Conservation (phyloP, 306 rosid species). For the Carpinus viminea region DNA sequence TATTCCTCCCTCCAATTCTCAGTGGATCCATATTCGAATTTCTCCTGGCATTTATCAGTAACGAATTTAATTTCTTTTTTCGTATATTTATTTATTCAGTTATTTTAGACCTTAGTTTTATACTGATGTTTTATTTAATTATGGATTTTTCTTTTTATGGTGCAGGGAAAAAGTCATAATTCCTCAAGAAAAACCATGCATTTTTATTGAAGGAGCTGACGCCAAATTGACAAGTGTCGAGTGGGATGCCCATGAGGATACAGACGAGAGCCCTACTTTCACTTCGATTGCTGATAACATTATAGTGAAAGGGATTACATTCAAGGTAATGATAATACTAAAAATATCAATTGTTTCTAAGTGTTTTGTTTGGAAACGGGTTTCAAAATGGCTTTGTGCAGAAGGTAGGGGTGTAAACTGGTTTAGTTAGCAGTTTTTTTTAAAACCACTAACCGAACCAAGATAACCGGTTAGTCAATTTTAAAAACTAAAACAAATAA, state of each 20-base stretch:
- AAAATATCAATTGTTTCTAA: neutral
- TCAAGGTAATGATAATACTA: slow-evolving; percentile 18
- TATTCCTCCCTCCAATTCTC: slow-evolving; percentile 20
- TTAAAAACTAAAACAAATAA: no score
- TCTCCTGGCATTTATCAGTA: slow-evolving; percentile 22
- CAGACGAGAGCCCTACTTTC: slow-evolving; percentile 20
- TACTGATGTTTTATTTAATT: no score
- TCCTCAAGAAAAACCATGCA: slow-evolving; percentile 2
- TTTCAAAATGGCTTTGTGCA: no score
- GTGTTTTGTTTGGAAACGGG: no score
- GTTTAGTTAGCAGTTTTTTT: no score
- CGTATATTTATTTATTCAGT: no score
- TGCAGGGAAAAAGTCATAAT: slow-evolving; percentile 31
- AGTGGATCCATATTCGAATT: slow-evolving; percentile 37
- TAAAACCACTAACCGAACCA: no score
- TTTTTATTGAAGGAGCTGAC: slow-evolving; percentile 44
- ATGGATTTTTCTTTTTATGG: neutral
- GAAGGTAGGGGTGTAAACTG: no score
- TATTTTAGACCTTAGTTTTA: no score
- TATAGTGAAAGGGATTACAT: slow-evolving; percentile 30
- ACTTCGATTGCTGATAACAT: slow-evolving; percentile 3
- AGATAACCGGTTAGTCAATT: no score
- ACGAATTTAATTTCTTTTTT: no score
- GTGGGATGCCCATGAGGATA: slow-evolving; percentile 8
- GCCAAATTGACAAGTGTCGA: slow-evolving; percentile 8